These are phyloP conservation scores for Puccinia polysora DNA, from an alignment of 1,284 basidiomycete species.

Conservation along the genomic window DNA sequence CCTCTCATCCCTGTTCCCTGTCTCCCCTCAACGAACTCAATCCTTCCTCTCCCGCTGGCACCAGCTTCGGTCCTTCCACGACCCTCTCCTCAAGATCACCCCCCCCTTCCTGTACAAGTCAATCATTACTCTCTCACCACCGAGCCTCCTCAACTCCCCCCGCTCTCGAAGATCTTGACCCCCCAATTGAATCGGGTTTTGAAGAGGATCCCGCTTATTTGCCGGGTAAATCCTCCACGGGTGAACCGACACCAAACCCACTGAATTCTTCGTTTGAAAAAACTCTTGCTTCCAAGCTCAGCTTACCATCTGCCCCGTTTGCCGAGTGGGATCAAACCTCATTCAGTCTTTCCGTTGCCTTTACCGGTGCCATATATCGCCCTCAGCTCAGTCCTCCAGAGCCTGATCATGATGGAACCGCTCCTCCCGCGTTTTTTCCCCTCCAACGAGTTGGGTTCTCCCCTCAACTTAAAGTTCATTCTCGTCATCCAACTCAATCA, in stretches of 20 bases:
- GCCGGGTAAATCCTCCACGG: neutral
- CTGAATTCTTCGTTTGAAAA: neutral
- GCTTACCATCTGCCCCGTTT: neutral
- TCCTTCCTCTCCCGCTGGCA: slow-evolving; percentile 27
- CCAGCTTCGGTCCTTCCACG: slow-evolving; percentile 34
- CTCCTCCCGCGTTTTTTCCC: slow-evolving; percentile 52
- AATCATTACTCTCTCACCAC: neutral
- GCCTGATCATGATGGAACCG: slow-evolving; percentile 22
- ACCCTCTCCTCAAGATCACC: slow-evolving; percentile 3
- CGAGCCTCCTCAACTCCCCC: neutral
- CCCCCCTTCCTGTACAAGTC: too few relatives aligned
- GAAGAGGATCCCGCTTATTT: neutral
- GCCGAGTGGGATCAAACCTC: slow-evolving; percentile 39
- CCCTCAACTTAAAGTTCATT: slow-evolving; percentile 49
- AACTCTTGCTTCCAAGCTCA: neutral
- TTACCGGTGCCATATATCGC: slow-evolving; percentile 37
- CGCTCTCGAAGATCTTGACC: slow-evolving; percentile 12
- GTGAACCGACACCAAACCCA: neutral
- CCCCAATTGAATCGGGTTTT: neutral
- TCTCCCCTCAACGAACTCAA: slow-evolving; percentile 36
- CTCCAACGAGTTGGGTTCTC: slow-evolving; percentile 51
- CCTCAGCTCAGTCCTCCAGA: slow-evolving; percentile 22
- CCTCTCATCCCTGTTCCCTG: slow-evolving; percentile 21
- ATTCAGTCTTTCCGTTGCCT: slow-evolving; percentile 42
- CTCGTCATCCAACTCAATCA: slow-evolving; percentile 43